phyloP scores from a whole-genome alignment of 768 basidiomycete species.

The Macrolepiota dolichaula region DNA sequence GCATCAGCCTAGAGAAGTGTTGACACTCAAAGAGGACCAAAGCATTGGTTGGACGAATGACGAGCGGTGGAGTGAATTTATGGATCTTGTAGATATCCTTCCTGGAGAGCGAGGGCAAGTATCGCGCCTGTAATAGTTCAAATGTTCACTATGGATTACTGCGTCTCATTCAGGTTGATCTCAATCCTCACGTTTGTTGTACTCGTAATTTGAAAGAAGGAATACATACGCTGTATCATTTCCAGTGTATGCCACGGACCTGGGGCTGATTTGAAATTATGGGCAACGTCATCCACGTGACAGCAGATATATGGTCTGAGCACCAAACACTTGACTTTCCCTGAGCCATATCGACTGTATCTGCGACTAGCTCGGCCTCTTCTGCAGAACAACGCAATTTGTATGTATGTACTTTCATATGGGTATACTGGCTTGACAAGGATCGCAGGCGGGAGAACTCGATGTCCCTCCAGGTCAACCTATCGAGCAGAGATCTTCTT shows the following conservation, averaged over 20 bases:
- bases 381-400: background rate
- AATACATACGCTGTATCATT: too few species aligned
- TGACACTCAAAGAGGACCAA: constrained; percentile 50
- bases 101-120: constrained; percentile 5
- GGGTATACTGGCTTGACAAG: background rate
- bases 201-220: background rate
- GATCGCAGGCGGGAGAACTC: constrained; percentile 6
- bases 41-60: constrained; percentile 55
- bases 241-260: background rate
- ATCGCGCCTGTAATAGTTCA: background rate
- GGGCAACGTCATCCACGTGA: constrained; percentile 6
- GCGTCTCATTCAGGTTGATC: background rate
- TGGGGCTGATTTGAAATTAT: background rate
- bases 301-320: constrained; percentile 4
- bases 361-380: background rate
- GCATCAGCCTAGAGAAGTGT: constrained; percentile 33
- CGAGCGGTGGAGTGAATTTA: constrained; percentile 47
- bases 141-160: background rate
- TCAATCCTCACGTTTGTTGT: background rate
- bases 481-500: constrained; percentile 67
- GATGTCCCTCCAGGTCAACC: constrained; percentile 81
- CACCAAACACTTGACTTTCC: background rate
- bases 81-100: constrained; percentile 27
- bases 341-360: background rate
- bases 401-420: background rate